phyloP scores from a whole-genome alignment of 164 flowering plant species.

The Sedum album region DNA sequence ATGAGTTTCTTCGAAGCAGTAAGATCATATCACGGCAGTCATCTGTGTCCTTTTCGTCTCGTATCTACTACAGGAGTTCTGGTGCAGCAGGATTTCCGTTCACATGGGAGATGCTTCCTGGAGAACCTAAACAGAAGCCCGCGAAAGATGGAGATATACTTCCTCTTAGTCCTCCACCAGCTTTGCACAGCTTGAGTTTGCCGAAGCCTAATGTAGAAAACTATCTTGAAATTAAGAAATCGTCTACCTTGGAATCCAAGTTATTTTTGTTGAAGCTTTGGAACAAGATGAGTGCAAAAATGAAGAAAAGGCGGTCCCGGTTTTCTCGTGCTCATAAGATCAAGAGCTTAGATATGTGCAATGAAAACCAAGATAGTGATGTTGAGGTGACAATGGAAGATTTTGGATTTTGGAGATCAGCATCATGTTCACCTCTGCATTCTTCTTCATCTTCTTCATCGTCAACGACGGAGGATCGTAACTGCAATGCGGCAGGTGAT shows the following conservation, averaged over 20 bases:
- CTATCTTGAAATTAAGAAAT: neutral
- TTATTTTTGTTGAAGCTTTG: neutral
- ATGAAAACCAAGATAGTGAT: neutral
- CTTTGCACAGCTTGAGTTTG: neutral
- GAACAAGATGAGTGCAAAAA: neutral
- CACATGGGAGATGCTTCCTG: conserved; percentile 3
- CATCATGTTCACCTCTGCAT: neutral
- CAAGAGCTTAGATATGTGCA: neutral
- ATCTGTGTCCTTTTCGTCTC: neutral
- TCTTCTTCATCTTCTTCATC: neutral
- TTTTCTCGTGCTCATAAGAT: neutral
- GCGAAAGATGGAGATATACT: neutral
- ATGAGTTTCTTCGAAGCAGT: neutral
- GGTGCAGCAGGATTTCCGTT: neutral
- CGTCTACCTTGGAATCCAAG: neutral
- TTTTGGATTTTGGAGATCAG: neutral
- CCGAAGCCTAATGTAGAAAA: neutral
- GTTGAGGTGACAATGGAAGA: neutral
- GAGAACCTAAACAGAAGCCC: conserved; percentile 2
- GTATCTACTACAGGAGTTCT: conserved; percentile 1
- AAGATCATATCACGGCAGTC: neutral
- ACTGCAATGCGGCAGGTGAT: neutral
- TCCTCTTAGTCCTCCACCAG: conserved; percentile 2
- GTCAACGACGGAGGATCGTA: neutral
- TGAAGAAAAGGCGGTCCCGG: neutral